Base-by-base conservation (phyloP, 2,329 filamentous ascomycete species). In the Fusarium incarnatum region DNA sequence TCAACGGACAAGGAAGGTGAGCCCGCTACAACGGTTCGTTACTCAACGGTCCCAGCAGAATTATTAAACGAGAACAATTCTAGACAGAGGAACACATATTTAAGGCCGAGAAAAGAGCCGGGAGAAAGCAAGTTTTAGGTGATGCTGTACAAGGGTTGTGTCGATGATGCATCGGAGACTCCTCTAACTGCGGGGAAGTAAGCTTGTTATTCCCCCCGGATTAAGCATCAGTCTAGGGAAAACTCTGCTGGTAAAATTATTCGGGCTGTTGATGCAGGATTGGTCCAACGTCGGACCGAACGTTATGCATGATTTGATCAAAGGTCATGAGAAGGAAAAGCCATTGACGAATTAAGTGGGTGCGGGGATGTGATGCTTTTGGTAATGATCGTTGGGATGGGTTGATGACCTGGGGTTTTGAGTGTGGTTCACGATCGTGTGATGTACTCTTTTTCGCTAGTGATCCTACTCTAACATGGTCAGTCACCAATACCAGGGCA, bases 91-190 rank as follows among this genome's bases (percentile, higher is more conserved):
- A 5, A 37, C 15, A 12, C 11, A 40, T 32, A 49, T 50, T 10
- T 68, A 69, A 32, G 60, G 41, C 66, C 66, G 66, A 69, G 66
- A 69, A 69, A 69, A 69, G 60, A 69, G 66, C 66, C 66, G 66
- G 65, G 18, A 28, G 18, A 20, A 13, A 34, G 37, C 53, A 60
- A 53, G 65, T 65, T 49, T 55, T 45, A 32, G 32, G 23, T 59
- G 64, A 68, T 59, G 58, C 32, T 40, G 47, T 64, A 34, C 42
- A 49, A 27, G 64, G 64, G 45, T 61, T 61, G 15, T 18, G 6
- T 50, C 20, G 15, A 48, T 28, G 41, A 63, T 69, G 50, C 34
- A 45, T 52, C 37, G 53, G 53, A 68, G 53, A 49, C 22, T 59
- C 67, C 67, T 59, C 67, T 46, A 34, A 41, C 58, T 70, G 66